Evolutionary conservation across 805 yeast species (phyloP).

Genomic region (Yamadazyma insecticola): DNA sequence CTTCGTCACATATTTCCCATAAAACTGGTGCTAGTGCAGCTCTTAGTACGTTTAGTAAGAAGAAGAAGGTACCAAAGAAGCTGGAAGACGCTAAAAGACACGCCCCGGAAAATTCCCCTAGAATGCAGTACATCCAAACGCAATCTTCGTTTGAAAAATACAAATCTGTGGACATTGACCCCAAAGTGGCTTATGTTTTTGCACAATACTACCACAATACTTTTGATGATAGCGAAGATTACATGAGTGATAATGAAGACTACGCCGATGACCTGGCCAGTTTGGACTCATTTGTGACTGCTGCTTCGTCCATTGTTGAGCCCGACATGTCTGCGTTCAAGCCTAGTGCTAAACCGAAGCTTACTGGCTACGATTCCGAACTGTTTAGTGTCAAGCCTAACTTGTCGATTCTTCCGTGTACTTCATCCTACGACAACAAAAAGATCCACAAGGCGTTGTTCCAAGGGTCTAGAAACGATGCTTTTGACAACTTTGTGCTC

Average conservation of each 20-base stretch:
- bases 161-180: conserved; percentile 14
- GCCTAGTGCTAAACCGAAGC: conserved; percentile 1
- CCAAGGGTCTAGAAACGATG: conserved; percentile 52
- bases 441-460: conserved; percentile 47
- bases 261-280: conserved; percentile 13
- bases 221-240: conserved; percentile 17
- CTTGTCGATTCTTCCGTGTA: conserved; percentile 42
- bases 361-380: conserved; percentile 6
- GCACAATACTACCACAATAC: conserved; percentile 15
- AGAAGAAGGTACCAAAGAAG: conserved; percentile 19
- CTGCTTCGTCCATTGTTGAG: conserved; percentile 18
- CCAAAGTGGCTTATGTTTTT: conserved; percentile 19
- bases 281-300: conserved; percentile 25
- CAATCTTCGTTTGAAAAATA: conserved; percentile 23
- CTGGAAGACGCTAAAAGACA: conserved; percentile 5
- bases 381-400: conserved; percentile 11
- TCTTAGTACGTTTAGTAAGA: conserved; percentile 17
- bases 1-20: conserved; percentile 21
- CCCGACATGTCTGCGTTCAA: conserved; percentile 9
- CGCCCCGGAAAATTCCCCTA: conserved; percentile 18
- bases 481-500: conserved; percentile 73
- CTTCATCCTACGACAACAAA: conserved; percentile 49
- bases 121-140: conserved; percentile 25
- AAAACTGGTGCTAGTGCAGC: conserved; percentile 20
- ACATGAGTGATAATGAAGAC: conserved; percentile 15